These are phyloP conservation scores for Podospora sp. DNA, from an alignment of 495 filamentous ascomycete species.

Conservation along the genomic window DNA sequence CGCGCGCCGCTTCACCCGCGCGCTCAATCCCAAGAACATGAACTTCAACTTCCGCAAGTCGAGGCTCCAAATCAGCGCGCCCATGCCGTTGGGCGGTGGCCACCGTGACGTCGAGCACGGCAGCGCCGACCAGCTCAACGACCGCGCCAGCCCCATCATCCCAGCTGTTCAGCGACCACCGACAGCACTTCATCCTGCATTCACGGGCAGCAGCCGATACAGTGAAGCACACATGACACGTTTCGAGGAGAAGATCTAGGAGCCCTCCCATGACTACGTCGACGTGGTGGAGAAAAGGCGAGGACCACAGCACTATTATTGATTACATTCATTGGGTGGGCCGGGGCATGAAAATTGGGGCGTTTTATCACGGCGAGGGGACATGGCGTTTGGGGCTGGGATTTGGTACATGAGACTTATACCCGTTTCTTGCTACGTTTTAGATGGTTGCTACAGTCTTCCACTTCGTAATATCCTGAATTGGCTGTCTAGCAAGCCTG, in stretches of 20 bases:
- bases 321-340: neutral
- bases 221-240: slow-evolving; percentile 49
- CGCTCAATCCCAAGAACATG: slow-evolving; percentile 42
- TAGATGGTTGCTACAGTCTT: slow-evolving; percentile 11
- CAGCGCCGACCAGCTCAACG: slow-evolving; percentile 22
- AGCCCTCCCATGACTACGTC: neutral
- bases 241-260: slow-evolving; percentile 29
- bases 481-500: neutral
- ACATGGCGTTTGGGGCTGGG: slow-evolving; percentile 7
- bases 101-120: slow-evolving; percentile 37
- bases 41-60: slow-evolving; percentile 34
- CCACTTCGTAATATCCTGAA: slow-evolving; percentile 3
- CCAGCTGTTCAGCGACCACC: slow-evolving; percentile 53
- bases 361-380: neutral
- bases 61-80: slow-evolving; percentile 48
- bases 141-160: slow-evolving; percentile 52
- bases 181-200: slow-evolving; percentile 53
- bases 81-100: slow-evolving; percentile 36
- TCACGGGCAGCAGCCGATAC: slow-evolving; percentile 43
- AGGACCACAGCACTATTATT: neutral
- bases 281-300: neutral
- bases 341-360: slow-evolving; percentile 9
- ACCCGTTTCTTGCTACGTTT: neutral
- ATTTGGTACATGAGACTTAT: slow-evolving; percentile 3
- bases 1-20: slow-evolving; percentile 31